Conservation (phyloP, 441 rosid species). For the Capsella rubella region DNA sequence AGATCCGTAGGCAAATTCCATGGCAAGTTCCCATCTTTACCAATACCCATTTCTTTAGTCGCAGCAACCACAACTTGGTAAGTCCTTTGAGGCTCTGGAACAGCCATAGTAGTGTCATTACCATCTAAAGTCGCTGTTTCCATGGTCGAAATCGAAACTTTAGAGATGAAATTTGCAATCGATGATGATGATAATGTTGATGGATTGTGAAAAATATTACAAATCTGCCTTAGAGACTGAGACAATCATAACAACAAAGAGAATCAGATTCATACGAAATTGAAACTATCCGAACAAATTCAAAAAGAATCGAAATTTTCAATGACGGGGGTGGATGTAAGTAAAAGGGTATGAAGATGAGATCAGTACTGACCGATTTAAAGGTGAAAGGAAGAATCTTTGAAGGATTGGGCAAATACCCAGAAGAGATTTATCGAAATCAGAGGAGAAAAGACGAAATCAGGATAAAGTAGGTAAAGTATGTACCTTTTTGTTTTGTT, state of each 20-base stretch:
- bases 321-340: not conserved
- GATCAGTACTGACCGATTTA: slow-evolving; percentile 53
- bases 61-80: slow-evolving; percentile 89
- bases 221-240: slow-evolving; percentile 53
- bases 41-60: slow-evolving; percentile 80
- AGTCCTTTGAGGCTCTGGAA: slow-evolving; percentile 56
- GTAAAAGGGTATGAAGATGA: not conserved
- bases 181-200: too few relatives aligned
- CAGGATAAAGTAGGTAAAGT: slow-evolving; percentile 17
- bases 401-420: slow-evolving; percentile 17
- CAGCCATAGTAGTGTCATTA: slow-evolving; percentile 25
- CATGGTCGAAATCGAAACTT: slow-evolving; percentile 53
- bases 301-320: slow-evolving; percentile 3
- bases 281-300: not conserved
- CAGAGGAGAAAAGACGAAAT: not conserved
- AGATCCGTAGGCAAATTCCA: slow-evolving; percentile 85
- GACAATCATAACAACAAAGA: slow-evolving; percentile 2
- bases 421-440: slow-evolving; percentile 22
- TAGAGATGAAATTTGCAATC: slow-evolving; percentile 29
- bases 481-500: not conserved
- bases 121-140: slow-evolving; percentile 45
- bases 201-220: slow-evolving; percentile 35
- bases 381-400: slow-evolving; percentile 46
- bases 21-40: slow-evolving; percentile 81
- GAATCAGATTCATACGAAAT: slow-evolving; percentile 7